Evolutionary conservation across 768 basidiomycete species (phyloP).

Genomic region (Serendipita vermifera): DNA sequence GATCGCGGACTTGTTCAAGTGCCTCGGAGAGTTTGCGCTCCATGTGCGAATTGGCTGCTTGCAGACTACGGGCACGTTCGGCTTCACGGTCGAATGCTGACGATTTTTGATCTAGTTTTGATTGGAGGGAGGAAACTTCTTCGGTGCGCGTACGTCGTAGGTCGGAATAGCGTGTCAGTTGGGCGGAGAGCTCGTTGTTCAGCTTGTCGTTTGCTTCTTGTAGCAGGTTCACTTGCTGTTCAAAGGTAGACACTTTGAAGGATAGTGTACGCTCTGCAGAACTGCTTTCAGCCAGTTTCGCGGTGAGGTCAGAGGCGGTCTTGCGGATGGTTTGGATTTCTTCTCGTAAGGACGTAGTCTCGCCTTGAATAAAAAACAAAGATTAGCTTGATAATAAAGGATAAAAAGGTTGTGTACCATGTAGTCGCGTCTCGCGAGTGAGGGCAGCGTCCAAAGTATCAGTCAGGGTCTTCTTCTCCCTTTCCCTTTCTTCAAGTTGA

Average conservation of each 20-base stretch:
- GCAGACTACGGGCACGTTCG: constrained; percentile 57
- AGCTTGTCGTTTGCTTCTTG: constrained; percentile 64
- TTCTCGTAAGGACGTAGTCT: constrained; percentile 61
- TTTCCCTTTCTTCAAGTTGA: constrained; percentile 60
- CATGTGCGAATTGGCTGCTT: constrained; percentile 57
- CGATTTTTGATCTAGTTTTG: constrained; percentile 57
- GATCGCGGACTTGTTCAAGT: constrained; percentile 56
- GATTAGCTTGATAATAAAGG: neutral
- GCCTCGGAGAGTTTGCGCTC: constrained; percentile 66
- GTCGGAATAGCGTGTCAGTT: constrained; percentile 72
- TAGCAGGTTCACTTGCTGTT: constrained; percentile 68
- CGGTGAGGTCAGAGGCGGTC: constrained; percentile 33
- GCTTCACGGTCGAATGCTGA: constrained; percentile 51
- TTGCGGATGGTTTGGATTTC: constrained; percentile 39
- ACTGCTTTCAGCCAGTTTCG: constrained; percentile 56
- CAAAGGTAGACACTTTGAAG: constrained; percentile 73
- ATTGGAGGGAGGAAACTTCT: constrained; percentile 62
- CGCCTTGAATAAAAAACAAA: constrained; percentile 35
- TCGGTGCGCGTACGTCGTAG: constrained; percentile 72
- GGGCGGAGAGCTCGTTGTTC: constrained; percentile 50
- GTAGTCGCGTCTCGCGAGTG: constrained; percentile 57
- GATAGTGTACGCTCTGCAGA: constrained; percentile 54
- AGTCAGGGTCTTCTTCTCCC: constrained; percentile 83
- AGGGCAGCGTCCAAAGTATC: constrained; percentile 72
- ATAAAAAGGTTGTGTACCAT: constrained; percentile 38